Evolutionary conservation across 2,329 filamentous ascomycete species (phyloP), one percentile per base, ranked within the genome.

Genomic region (Colletotrichum sp.): DNA sequence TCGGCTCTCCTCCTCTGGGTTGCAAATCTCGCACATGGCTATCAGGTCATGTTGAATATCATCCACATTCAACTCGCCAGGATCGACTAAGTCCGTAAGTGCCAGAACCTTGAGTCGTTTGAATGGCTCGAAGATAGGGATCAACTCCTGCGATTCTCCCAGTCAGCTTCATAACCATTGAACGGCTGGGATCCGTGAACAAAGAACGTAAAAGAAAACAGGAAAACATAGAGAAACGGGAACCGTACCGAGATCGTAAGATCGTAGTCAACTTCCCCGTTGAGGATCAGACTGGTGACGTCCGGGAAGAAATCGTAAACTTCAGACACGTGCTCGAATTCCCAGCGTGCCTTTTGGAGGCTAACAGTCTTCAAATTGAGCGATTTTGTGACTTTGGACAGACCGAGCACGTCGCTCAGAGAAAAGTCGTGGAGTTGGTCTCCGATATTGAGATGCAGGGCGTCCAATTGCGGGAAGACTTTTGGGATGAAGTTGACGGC

Each of bases 391-490:
- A 39, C 36, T 39, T 39, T 39, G 0, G 18, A 21, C 18, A 12
- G 0, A 0, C 18, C 5, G 9, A 21, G 0, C 18, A 49, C 0
- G 9, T 49, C 39, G 1, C 3, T 2, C 18, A 44, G 18, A 44
- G 39, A 44, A n/a, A n/a, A 1, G 18, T 6, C 2, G 5, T 10
- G 8, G 0, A 2, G 3, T n/a, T 10, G 39, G 39, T 6, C 0
- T 10, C 39, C 39, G 39, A 44, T 24, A 24, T 24, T 24, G 24
- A 24, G 24, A 24, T 24, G 24, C 24, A 24, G 24, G 26, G 28
- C 28, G 1, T 28, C 28, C 28, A 28, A 1, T 28, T 1, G 1
- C 1, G 28, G 28, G 8, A 28, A 28, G 28, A 9, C 28, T 0
- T 28, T 1, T 28, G 28, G 28, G 8, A 28, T 26, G 24, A 26